Conservation (phyloP, 1,284 basidiomycete species). For the Naganishia sp. region DNA sequence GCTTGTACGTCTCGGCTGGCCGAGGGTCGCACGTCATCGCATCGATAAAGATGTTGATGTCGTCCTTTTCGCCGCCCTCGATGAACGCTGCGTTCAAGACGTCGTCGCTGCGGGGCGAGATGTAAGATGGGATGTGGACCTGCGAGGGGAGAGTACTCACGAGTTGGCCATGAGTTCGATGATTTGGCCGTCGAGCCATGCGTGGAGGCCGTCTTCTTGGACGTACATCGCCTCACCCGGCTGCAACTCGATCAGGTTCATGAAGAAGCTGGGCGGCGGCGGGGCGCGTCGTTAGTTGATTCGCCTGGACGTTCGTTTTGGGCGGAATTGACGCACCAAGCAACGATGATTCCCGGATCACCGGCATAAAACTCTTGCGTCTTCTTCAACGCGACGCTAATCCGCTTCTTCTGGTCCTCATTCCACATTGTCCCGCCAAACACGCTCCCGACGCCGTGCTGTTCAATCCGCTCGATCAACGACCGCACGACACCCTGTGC, state of each 20-base stretch:
- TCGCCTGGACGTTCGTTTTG: not conserved
- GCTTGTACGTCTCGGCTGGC: conserved; percentile 31
- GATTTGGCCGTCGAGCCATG: conserved; percentile 50
- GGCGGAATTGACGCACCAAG: conserved; percentile 36
- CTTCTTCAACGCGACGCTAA: conserved; percentile 38
- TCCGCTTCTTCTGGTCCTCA: conserved; percentile 36
- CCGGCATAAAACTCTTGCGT: conserved; percentile 41
- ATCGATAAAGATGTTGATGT: conserved; percentile 38
- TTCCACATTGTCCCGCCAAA: conserved; percentile 28
- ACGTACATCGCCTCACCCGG: conserved; percentile 47
- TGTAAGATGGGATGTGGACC: not conserved
- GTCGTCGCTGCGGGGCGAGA: conserved; percentile 48
- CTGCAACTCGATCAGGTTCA: conserved; percentile 46
- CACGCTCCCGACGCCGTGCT: conserved; percentile 38
- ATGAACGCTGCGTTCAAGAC: conserved; percentile 52
- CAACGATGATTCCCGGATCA: conserved; percentile 41
- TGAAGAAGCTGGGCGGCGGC: conserved; percentile 39
- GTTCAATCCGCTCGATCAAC: conserved; percentile 36
- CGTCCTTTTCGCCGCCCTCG: conserved; percentile 44
- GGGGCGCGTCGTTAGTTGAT: conserved; percentile 1
- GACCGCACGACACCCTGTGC: conserved; percentile 32
- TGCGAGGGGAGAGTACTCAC: not conserved
- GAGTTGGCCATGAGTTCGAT: conserved; percentile 51
- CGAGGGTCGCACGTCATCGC: conserved; percentile 40
- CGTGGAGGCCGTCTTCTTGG: conserved; percentile 45